Conservation (phyloP, 2,329 filamentous ascomycete species). For the Coniosporium tulheliwenetii region DNA sequence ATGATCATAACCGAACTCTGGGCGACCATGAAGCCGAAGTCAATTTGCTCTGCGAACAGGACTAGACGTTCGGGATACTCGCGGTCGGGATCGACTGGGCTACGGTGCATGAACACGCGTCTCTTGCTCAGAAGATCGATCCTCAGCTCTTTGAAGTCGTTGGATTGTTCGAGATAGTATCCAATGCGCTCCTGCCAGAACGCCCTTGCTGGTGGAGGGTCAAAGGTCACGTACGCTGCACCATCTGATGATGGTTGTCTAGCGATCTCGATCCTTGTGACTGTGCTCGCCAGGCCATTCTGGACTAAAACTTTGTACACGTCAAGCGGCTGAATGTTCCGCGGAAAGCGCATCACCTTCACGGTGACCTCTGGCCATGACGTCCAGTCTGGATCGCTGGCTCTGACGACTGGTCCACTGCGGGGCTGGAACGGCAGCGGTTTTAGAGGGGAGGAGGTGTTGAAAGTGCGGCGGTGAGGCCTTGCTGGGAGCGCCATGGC, state of each 20-base stretch:
- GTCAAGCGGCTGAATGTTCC: conserved; percentile 7
- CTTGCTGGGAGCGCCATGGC: no score
- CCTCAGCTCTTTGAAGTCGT: background rate
- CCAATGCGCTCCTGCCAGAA: background rate
- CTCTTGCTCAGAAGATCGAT: background rate
- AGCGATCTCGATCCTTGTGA: conserved; percentile 14
- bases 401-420: no score
- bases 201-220: background rate
- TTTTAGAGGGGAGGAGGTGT: no score
- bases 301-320: conserved; percentile 6
- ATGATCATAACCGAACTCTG: conserved; percentile 44
- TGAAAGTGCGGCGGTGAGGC: no score
- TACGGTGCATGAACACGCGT: background rate
- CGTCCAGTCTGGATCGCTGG: background rate
- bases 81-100: background rate
- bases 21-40: conserved; percentile 45
- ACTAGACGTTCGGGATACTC: background rate
- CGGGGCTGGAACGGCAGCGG: no score
- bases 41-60: conserved; percentile 28
- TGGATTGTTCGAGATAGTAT: no score
- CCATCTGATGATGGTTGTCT: background rate
- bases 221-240: background rate
- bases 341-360: conserved; percentile 3
- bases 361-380: conserved; percentile 6
- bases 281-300: conserved; percentile 8